Evolutionary conservation across 2,329 filamentous ascomycete genomes (phyloP).

Genomic region (Stachybotrys echinatus): DNA sequence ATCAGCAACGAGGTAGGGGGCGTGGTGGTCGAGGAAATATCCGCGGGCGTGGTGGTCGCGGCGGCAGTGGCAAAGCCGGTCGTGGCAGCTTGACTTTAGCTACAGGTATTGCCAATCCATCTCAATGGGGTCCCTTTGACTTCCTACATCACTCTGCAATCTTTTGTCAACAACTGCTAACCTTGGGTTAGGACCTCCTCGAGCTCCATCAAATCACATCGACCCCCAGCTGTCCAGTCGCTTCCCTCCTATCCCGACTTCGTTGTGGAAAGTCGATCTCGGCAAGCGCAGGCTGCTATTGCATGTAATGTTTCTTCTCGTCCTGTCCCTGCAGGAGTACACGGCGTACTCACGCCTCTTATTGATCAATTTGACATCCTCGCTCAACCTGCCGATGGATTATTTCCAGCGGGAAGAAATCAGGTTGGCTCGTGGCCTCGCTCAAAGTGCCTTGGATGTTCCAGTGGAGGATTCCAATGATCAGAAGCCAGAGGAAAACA

Average conservation of each 20-base stretch:
- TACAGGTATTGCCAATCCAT: slow-evolving; percentile 23
- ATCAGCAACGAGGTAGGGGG: slow-evolving; percentile 26
- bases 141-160: neutral
- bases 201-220: slow-evolving; percentile 33
- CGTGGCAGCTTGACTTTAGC: slow-evolving; percentile 22
- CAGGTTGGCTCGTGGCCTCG: slow-evolving; percentile 67
- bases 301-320: slow-evolving; percentile 64
- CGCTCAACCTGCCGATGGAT: slow-evolving; percentile 61
- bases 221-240: slow-evolving; percentile 43
- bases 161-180: neutral
- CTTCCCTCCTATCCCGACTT: slow-evolving; percentile 56
- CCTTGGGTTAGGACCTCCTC: slow-evolving; percentile 25
- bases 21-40: slow-evolving; percentile 21
- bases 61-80: slow-evolving; percentile 23
- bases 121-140: neutral
- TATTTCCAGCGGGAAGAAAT: slow-evolving; percentile 67
- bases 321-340: slow-evolving; percentile 75
- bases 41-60: slow-evolving; percentile 21
- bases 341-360: slow-evolving; percentile 67
- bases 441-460: slow-evolving; percentile 61
- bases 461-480: slow-evolving; percentile 21
- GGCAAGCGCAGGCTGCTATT: slow-evolving; percentile 63
- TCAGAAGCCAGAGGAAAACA: slow-evolving; percentile 52
- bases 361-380: slow-evolving; percentile 64
- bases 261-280: slow-evolving; percentile 52